These are phyloP conservation scores for Dissoconium aciculare DNA, from an alignment of 2,329 filamentous ascomycete species.

Conservation along the genomic window DNA sequence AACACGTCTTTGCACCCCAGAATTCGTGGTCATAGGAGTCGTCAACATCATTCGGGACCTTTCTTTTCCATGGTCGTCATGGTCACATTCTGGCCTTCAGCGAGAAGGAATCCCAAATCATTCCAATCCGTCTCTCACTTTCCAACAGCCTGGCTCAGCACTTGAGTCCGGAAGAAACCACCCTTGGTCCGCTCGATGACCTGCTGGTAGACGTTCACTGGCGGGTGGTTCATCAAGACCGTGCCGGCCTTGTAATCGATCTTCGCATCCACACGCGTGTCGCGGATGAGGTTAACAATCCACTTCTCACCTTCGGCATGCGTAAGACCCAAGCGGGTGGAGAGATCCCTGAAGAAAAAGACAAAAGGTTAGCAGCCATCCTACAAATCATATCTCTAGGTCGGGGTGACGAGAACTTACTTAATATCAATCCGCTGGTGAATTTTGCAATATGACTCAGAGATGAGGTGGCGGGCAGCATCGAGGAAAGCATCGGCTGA, in stretches of 20 bases:
- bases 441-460: conserved; percentile 99
- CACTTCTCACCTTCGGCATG: conserved; percentile 98
- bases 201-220: conserved; percentile 96
- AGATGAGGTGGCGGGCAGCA: conserved; percentile 87
- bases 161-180: conserved; percentile 95
- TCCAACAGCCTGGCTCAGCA: conserved; percentile 50
- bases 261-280: conserved; percentile 95
- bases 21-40: too few relatives aligned
- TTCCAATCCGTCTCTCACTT: too few relatives aligned
- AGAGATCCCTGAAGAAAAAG: conserved; percentile 52
- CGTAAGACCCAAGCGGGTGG: conserved; percentile 75
- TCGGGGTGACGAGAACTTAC: conserved; percentile 34
- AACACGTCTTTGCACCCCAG: too few relatives aligned
- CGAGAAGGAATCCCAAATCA: too few relatives aligned
- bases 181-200: conserved; percentile 99
- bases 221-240: conserved; percentile 98
- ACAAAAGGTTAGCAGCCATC: too few relatives aligned
- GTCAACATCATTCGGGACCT: too few relatives aligned
- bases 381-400: too few relatives aligned
- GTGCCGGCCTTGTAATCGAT: conserved; percentile 98
- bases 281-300: conserved; percentile 98
- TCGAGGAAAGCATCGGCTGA: conserved; percentile 83
- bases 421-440: conserved; percentile 97
- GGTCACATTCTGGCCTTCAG: too few relatives aligned
- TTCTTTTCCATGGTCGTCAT: too few relatives aligned